Evolutionary conservation across 208 protist genomes (phyloP), one percentile per base, ranked within the genome.

Genomic region (Leishmania tarentolae): DNA sequence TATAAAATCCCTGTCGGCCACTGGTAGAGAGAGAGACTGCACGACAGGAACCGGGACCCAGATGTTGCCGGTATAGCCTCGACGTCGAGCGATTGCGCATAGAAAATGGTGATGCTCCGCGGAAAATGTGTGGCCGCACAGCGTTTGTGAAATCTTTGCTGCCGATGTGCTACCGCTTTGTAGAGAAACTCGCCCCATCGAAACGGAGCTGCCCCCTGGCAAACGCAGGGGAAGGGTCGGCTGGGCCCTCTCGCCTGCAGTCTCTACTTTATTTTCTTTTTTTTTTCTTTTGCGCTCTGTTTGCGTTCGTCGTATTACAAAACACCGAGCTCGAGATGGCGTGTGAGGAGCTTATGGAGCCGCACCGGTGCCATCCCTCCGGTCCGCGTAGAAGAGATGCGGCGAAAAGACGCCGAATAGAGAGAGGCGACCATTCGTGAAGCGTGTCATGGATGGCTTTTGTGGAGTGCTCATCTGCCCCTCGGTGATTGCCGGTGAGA

Each of bases 11-110:
- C 59, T 35, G 0, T 61, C 40, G 9, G 11, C 31, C 28, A 87
- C 61, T 21, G 81, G 46, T 28, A 94, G 73, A 2, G 57, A 13
- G 6, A 96, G 84, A 0, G 71, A 75, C 28, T 81, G 50, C 28
- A 87, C 74, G 61, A 93, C 44, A 13, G 52, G 76, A 15, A 53
- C 66, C 0, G 92, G 82, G 17, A 96, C 90, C 91, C 92, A 96
- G 9, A 93, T 68, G 21, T 46, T 24, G 31, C 69, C 78, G 6
- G 42, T 37, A 79, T 89, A 92, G 2, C 80, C 50, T 0, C 84
- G 75, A 15, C 86, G 53, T 4, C 78, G 57, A 0, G 85, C 82
- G 17, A 92, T 53, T 3, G 86, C 80, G 75, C 86, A 84, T 0
- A 94, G 80, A 73, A 94, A 77, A 7, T 83, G 35, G 37, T 85